These are phyloP conservation scores for Fusarium miscanthi DNA, from an alignment of 2,329 filamentous ascomycete genomes.

Conservation along the genomic window DNA sequence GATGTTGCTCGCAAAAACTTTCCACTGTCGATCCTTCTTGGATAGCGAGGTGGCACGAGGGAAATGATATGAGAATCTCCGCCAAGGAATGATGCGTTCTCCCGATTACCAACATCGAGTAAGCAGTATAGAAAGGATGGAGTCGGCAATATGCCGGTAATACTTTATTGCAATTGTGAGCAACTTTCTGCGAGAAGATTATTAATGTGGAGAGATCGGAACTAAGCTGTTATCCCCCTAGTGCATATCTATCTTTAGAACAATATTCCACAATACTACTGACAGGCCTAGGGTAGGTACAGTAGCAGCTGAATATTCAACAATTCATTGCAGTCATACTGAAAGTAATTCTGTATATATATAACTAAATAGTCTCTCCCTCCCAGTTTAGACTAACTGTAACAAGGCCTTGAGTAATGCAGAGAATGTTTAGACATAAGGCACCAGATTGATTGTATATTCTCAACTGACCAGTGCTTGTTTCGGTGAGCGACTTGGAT, in stretches of 20 bases:
- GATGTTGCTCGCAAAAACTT: slow-evolving; percentile 16
- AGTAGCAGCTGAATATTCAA: background rate
- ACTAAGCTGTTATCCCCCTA: background rate
- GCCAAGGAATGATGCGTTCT: background rate
- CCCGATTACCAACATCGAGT: background rate
- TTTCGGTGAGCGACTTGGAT: too few relatives aligned
- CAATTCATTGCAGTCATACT: background rate
- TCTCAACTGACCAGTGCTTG: accelerated
- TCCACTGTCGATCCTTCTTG: background rate
- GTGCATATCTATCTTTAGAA: accelerated
- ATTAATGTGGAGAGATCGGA: accelerated
- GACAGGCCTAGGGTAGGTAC: background rate
- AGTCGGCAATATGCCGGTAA: background rate
- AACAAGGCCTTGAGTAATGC: accelerated
- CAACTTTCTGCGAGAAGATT: slow-evolving; percentile 12
- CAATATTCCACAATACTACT: accelerated
- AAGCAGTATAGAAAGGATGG: background rate
- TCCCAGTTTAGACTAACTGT: accelerated
- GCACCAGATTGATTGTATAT: too few relatives aligned
- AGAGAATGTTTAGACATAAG: background rate
- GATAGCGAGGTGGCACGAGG: accelerated
- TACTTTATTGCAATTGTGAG: background rate
- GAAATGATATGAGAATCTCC: background rate
- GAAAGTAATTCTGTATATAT: accelerated
- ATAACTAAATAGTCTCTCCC: accelerated